These are phyloP conservation scores for Nakazawaea holstii DNA, from an alignment of 805 yeast genomes.

Conservation along the genomic window DNA sequence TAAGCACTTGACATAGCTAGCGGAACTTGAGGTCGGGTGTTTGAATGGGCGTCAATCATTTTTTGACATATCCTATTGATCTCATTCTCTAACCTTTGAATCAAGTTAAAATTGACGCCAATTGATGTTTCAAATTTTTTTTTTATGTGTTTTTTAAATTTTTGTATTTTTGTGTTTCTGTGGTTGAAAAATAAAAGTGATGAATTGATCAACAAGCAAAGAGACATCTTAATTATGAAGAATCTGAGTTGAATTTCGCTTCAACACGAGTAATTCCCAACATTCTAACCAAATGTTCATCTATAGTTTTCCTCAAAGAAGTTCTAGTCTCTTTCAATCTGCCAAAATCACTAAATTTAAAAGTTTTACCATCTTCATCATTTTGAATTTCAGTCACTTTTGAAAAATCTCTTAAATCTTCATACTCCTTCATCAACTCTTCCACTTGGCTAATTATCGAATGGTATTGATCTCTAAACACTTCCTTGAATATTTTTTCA, in stretches of 20 bases:
- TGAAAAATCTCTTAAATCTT: not conserved
- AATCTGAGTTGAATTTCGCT: slow-evolving; percentile 2
- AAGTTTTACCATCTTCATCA: not conserved
- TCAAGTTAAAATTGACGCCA: not conserved
- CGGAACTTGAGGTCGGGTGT: not conserved
- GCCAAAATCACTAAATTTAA: not conserved
- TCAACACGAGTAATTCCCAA: slow-evolving; percentile 2
- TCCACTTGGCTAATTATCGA: not conserved
- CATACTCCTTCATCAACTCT: not conserved
- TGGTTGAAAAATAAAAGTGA: too few species aligned
- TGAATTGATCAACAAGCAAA: not conserved
- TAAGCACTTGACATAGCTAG: not conserved
- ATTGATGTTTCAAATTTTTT: too few species aligned
- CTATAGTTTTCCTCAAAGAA: slow-evolving; percentile 1
- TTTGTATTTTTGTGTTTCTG: too few species aligned
- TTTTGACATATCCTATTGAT: not conserved
- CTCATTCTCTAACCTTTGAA: not conserved
- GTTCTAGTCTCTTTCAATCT: not conserved
- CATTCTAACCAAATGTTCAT: slow-evolving; percentile 4
- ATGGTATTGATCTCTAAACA: slow-evolving; percentile 4
- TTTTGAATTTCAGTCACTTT: not conserved
- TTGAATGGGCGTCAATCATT: not conserved
- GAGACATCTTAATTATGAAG: not conserved
- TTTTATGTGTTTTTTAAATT: too few species aligned
- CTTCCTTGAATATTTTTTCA: slow-evolving; percentile 1